Evolutionary conservation across 495 filamentous ascomycete species (phyloP).

Genomic region (Cercophora samala): DNA sequence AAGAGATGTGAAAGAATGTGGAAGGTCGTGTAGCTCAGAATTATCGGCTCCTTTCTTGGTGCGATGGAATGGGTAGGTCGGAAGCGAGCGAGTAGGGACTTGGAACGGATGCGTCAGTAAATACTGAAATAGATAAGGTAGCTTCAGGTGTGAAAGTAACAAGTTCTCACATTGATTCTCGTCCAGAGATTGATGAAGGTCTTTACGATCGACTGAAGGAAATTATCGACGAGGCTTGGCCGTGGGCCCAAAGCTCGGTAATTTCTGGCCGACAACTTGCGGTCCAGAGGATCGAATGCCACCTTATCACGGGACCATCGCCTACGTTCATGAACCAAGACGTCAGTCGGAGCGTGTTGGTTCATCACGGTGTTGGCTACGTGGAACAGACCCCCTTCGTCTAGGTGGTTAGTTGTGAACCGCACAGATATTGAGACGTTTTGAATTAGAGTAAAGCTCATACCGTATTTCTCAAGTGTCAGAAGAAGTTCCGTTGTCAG

Average conservation of each 20-base stretch:
- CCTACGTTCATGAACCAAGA: too few relatives aligned
- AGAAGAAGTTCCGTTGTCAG: slow-evolving; percentile 5
- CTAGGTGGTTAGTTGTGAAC: too few relatives aligned
- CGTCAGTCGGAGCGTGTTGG: too few relatives aligned
- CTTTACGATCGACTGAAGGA: background rate
- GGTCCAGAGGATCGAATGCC: too few relatives aligned
- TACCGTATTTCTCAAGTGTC: background rate
- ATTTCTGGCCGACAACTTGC: background rate
- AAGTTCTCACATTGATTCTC: background rate
- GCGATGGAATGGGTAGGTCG: background rate
- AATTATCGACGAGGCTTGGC: background rate
- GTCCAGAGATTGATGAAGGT: background rate
- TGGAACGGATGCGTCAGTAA: too few relatives aligned
- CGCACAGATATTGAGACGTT: too few relatives aligned
- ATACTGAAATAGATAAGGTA: background rate
- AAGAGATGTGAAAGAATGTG: background rate
- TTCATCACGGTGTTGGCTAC: too few relatives aligned
- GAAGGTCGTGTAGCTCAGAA: background rate
- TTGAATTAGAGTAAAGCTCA: too few relatives aligned
- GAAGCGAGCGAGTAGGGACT: too few relatives aligned
- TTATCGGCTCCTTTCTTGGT: too few relatives aligned
- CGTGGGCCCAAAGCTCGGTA: background rate
- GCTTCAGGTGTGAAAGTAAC: background rate
- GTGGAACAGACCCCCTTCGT: too few relatives aligned
- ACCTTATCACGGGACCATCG: too few relatives aligned